phyloP scores from a whole-genome alignment of 2,329 filamentous ascomycete genomes.

The Tolypocladium nubicola region DNA sequence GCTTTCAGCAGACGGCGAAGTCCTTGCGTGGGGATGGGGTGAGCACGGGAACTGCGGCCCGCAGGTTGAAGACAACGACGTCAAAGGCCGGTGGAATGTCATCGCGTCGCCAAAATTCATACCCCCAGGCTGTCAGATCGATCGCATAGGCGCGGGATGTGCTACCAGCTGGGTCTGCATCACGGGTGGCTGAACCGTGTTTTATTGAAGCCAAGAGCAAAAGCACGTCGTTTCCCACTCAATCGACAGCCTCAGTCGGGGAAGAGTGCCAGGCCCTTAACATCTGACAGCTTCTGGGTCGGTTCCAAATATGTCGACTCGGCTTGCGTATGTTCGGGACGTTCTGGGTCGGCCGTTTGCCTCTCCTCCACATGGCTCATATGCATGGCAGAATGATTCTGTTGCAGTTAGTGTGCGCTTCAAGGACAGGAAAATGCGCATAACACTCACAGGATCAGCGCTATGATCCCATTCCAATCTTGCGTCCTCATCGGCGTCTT shows the following conservation, averaged over 20 bases:
- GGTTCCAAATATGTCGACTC: conserved; percentile 44
- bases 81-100: conserved; percentile 58
- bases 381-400: conserved; percentile 34
- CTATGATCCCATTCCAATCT: conserved; percentile 67
- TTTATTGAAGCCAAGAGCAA: neutral
- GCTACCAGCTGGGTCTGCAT: conserved; percentile 75
- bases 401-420: conserved; percentile 15
- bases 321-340: conserved; percentile 9
- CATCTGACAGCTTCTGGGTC: conserved; percentile 64
- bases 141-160: conserved; percentile 69
- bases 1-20: conserved; percentile 50
- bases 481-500: conserved; percentile 54
- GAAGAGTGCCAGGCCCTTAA: conserved; percentile 36
- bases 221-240: neutral
- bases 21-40: conserved; percentile 90
- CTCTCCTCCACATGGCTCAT: conserved; percentile 26
- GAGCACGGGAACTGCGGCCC: conserved; percentile 95
- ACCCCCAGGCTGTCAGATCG: conserved; percentile 39
- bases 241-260: conserved; percentile 16
- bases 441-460: conserved; percentile 44
- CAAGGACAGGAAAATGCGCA: neutral
- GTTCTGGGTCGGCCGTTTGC: conserved; percentile 9
- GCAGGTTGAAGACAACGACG: conserved; percentile 50
- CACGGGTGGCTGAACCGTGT: conserved; percentile 6
- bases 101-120: conserved; percentile 50